Evolutionary conservation across 345 rosid species (phyloP), one percentile per base, ranked within the genome.

Genomic region (Heritiera littoralis): DNA sequence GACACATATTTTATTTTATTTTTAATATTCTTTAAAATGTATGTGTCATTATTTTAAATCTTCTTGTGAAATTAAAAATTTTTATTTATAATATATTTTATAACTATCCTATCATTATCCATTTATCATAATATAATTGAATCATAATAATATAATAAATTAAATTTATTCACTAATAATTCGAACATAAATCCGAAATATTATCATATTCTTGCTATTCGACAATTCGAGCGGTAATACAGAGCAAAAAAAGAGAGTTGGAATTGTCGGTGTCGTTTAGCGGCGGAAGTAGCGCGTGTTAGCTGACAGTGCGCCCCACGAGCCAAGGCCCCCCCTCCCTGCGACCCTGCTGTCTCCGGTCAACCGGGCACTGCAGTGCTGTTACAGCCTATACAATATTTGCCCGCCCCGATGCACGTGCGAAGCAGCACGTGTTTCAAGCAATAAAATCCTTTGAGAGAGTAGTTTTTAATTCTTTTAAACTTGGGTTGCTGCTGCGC

Each of bases 291-390:
- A 59, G 72, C 78, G 80, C 83, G 81, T 81, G 86, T 73, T 81
- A 75, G 78, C 67, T 78, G 85, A 84, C 84, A 82, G 87, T 84
- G 90, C 86, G 77, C 60, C 75, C 89, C 87, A 86, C 85, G 81
- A 70, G 75, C 81, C 89, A 49, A 84, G 79, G 79, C 72, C 73
- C 41, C 23, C 4, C 30, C 9, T 41, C 6, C 14, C 69, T 38
- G 79, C 56, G 79, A 89, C 87, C 84, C 79, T 65, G 63, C 38
- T 89, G 95, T 89, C 92, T 80, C 89, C 84, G 74, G 93, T 91
- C 95, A 91, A 89, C 90, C 92, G 69, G 80, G 85, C 95, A 89
- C 10, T 32, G 52, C 77, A 55, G 75, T 78, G 80, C 87, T 79
- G 61, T 45, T 35, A 78, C 86, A 83, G 80, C 84, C 74, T 60